phyloP scores from a whole-genome alignment of 805 yeast species.

The Ogataea nonfermentans region DNA sequence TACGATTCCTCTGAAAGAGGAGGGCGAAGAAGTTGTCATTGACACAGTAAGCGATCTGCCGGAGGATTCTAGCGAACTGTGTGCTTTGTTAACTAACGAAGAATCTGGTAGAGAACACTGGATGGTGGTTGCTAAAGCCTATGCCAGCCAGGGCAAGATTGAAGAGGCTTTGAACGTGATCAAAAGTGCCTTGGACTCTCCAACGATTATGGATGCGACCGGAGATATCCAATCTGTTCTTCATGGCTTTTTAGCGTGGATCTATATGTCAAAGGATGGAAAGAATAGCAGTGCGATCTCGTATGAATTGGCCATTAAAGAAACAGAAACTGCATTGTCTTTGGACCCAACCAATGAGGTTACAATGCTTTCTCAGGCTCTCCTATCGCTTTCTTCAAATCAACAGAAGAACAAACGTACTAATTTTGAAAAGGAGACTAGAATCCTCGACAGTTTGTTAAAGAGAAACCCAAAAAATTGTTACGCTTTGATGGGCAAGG shows the following conservation, averaged over 20 bases:
- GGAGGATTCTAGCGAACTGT: slow-evolving; percentile 83
- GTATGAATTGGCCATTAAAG: slow-evolving; percentile 29
- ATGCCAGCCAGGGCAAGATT: slow-evolving; percentile 57
- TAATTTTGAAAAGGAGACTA: slow-evolving; percentile 68
- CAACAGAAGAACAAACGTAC: slow-evolving; percentile 60
- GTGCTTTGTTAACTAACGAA: slow-evolving; percentile 76
- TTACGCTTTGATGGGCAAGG: slow-evolving; percentile 79
- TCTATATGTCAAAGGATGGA: slow-evolving; percentile 49
- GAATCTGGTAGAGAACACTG: slow-evolving; percentile 74
- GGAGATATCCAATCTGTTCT: slow-evolving; percentile 49
- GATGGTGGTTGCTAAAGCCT: slow-evolving; percentile 81
- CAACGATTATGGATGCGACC: slow-evolving; percentile 31
- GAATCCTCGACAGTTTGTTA: slow-evolving; percentile 61
- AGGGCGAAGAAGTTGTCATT: slow-evolving; percentile 82
- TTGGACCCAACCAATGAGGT: slow-evolving; percentile 46
- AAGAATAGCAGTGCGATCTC: slow-evolving; percentile 20
- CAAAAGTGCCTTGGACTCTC: slow-evolving; percentile 52
- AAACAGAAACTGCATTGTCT: slow-evolving; percentile 45
- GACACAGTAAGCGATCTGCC: slow-evolving; percentile 81
- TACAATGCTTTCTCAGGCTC: slow-evolving; percentile 65
- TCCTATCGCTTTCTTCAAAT: slow-evolving; percentile 57
- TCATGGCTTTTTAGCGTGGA: slow-evolving; percentile 71
- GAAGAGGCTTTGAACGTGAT: slow-evolving; percentile 65
- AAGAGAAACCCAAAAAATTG: slow-evolving; percentile 58
- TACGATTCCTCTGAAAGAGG: slow-evolving; percentile 67